Percentiles rank a stretch among this genome's conserved stretches.
These are phyloP conservation scores for Starmerella geochares DNA, from an alignment of 805 yeast genomes.

Conservation along the genomic window DNA sequence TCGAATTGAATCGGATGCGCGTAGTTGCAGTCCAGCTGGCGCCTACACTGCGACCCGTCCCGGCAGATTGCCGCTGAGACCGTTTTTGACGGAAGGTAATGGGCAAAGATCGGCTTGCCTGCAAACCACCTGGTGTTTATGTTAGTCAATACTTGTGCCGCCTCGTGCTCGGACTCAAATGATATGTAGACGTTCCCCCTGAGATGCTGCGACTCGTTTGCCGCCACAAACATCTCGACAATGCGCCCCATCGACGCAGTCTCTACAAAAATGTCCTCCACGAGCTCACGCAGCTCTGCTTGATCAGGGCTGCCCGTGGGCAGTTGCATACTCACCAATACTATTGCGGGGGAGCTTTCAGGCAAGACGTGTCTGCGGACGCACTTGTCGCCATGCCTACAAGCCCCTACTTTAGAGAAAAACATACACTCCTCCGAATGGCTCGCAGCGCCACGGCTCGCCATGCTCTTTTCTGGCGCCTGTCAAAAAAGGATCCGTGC, in stretches of 20 bases:
- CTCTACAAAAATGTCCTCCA: slow-evolving; percentile 61
- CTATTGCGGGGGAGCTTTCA: slow-evolving; percentile 11
- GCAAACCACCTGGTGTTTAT: slow-evolving; percentile 77
- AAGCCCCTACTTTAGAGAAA: slow-evolving; percentile 77
- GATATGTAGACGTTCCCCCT: slow-evolving; percentile 76
- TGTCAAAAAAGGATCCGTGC: too few relatives aligned
- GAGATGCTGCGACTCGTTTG: slow-evolving; percentile 70
- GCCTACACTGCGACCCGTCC: slow-evolving; percentile 55
- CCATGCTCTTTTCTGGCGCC: background rate
- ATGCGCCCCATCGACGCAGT: slow-evolving; percentile 43
- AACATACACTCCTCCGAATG: slow-evolving; percentile 33
- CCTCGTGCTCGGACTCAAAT: slow-evolving; percentile 47
- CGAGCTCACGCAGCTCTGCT: slow-evolving; percentile 48
- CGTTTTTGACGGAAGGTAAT: slow-evolving; percentile 60
- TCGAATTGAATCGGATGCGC: slow-evolving; percentile 64
- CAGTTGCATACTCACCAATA: slow-evolving; percentile 15
- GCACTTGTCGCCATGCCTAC: slow-evolving; percentile 86
- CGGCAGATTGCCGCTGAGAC: slow-evolving; percentile 64
- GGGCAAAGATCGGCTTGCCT: slow-evolving; percentile 71
- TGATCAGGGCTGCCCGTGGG: slow-evolving; percentile 33
- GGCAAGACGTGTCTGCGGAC: slow-evolving; percentile 40
- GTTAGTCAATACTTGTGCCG: slow-evolving; percentile 47
- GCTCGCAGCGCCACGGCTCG: background rate
- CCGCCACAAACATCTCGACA: slow-evolving; percentile 62
- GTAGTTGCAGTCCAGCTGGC: slow-evolving; percentile 79